Evolutionary conservation across 1,284 basidiomycete species (phyloP), one percentile per base, ranked within the genome.

Genomic region (Austropuccinia psidii): DNA sequence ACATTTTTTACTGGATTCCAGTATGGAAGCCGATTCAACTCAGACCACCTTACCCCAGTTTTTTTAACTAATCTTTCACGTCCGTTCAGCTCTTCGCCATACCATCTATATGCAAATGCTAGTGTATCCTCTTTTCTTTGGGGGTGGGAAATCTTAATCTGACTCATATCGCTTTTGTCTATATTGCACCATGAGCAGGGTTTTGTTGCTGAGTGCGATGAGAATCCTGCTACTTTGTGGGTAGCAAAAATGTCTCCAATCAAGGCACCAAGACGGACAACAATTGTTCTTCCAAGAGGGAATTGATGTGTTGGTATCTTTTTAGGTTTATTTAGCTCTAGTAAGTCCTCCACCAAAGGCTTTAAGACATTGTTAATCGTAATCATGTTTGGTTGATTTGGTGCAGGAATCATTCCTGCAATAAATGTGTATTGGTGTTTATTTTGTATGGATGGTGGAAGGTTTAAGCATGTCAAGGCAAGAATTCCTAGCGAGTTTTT

Each of bases 1-100:
- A 67, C 33, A 41, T 55, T 67, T n/a, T 17, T 54, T 1, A 67
- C 65, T 29, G 50, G 62, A 35, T 69, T 43, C 67, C 67, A 69
- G 24, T 47, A 47, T 1, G 39, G 35, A 2, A 69, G 31, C 21
- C 27, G 55, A n/a, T 52, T 72, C 0, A 72, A 47, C 24, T 72
- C 45, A 24, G 68, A 69, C 52, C 54, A 69, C 27, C 66, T 7
- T 1, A 69, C 54, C 27, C 66, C 54, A 21, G 52, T 43, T 19
- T 21, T 5, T 27, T 69, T 27, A 29, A 31, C 13, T 33, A 29
- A 9, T 17, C 21, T 47, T 27, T 21, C 29, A n/a, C n/a, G 29
- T n/a, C 8, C 1, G 4, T 21, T 0, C n/a, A 3, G n/a, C n/a
- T 21, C 33, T 37, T n/a, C 13, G 33, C 50, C 45, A 5, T 13